phyloP scores from a whole-genome alignment of 345 rosid species.

The Hibiscus tridactylites region DNA sequence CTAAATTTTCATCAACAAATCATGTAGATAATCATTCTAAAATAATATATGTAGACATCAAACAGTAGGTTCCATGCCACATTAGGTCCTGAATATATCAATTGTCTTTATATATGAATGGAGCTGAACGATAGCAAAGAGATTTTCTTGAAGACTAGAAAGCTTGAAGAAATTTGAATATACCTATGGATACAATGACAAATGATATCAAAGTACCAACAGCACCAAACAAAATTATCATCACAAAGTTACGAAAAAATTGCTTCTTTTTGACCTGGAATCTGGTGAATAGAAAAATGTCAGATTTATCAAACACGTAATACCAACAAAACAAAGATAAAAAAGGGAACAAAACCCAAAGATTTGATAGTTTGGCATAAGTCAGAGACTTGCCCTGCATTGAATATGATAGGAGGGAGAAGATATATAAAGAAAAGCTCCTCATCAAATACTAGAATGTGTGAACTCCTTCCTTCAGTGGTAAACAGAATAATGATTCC shows the following conservation, averaged over 20 bases:
- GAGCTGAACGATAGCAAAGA: neutral
- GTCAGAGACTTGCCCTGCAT: slow-evolving; percentile 60
- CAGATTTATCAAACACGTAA: neutral
- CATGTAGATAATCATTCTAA: neutral
- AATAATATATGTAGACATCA: neutral
- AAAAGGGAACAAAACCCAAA: neutral
- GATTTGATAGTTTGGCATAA: neutral
- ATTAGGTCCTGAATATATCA: neutral
- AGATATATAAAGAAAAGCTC: slow-evolving; percentile 79
- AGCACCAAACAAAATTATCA: slow-evolving; percentile 62
- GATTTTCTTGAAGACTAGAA: neutral
- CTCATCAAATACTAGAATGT: slow-evolving; percentile 57
- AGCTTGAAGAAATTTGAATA: neutral
- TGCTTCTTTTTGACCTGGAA: slow-evolving; percentile 93
- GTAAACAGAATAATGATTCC: slow-evolving; percentile 51
- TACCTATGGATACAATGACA: slow-evolving; percentile 62
- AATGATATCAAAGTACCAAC: slow-evolving; percentile 72
- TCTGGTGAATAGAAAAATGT: slow-evolving; percentile 24
- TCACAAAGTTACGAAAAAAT: slow-evolving; percentile 30
- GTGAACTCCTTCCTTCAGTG: slow-evolving; percentile 58
- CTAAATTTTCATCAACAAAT: neutral
- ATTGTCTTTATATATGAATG: neutral
- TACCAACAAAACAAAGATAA: neutral
- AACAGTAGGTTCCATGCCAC: neutral
- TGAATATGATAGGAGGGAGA: slow-evolving; percentile 89